Conservation (phyloP, 2,329 filamentous ascomycete species). For the Ophiostoma pallidulum region DNA sequence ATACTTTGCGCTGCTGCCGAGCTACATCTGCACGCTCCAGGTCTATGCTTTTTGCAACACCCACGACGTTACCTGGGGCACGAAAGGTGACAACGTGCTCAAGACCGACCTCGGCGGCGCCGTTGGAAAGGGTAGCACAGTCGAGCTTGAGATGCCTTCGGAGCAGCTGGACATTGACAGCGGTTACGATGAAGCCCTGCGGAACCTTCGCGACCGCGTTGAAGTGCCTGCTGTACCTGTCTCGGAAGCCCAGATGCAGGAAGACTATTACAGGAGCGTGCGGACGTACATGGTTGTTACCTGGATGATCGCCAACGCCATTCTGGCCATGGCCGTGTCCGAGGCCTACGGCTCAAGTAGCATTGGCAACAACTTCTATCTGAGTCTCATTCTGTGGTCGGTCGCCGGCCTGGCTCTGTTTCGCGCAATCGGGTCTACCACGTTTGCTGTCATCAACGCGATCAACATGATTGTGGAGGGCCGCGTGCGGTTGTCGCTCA, state of each 20-base stretch:
- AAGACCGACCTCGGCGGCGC: slow-evolving; percentile 87
- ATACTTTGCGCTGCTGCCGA: slow-evolving; percentile 87
- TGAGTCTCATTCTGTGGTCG: slow-evolving; percentile 86
- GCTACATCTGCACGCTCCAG: slow-evolving; percentile 93
- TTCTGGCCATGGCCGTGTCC: slow-evolving; percentile 85
- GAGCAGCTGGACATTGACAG: slow-evolving; percentile 98
- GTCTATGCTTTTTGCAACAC: slow-evolving; percentile 99
- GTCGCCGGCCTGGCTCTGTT: slow-evolving; percentile 83
- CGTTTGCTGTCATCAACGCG: slow-evolving; percentile 75
- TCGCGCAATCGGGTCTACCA: slow-evolving; percentile 69
- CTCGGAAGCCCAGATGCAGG: slow-evolving; percentile 77
- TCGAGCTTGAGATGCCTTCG: slow-evolving; percentile 94
- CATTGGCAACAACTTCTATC: slow-evolving; percentile 77
- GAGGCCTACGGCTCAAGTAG: slow-evolving; percentile 69
- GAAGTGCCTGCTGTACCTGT: slow-evolving; percentile 58
- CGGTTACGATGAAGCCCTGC: slow-evolving; percentile 91
- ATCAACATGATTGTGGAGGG: slow-evolving; percentile 83
- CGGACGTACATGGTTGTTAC: slow-evolving; percentile 95
- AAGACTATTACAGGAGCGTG: slow-evolving; percentile 97
- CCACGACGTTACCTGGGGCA: slow-evolving; percentile 82
- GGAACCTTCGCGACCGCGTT: slow-evolving; percentile 87
- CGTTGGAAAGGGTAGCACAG: slow-evolving; percentile 61
- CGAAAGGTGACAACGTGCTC: slow-evolving; percentile 94
- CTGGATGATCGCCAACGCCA: slow-evolving; percentile 88
- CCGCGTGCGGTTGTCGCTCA: slow-evolving; percentile 53